These are phyloP conservation scores for Murraya paniculata DNA, from an alignment of 345 rosid genomes.

Conservation along the genomic window DNA sequence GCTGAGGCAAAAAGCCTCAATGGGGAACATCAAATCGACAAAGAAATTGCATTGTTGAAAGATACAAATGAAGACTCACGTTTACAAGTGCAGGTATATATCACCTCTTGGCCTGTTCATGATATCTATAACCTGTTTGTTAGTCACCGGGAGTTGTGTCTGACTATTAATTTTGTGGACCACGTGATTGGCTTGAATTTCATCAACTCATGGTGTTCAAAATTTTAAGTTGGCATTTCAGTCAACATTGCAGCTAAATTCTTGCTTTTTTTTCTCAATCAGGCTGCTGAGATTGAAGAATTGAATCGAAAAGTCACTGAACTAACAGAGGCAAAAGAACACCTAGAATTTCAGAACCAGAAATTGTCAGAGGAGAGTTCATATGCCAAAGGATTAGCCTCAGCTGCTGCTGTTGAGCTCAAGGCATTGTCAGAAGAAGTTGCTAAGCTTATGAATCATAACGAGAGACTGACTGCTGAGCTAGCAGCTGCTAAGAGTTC, in stretches of 20 bases:
- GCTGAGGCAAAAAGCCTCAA: conserved; percentile 34
- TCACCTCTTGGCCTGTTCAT: conserved; percentile 15
- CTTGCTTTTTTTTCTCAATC: conserved; percentile 17
- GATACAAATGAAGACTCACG: conserved; percentile 34
- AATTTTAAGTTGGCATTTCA: neutral
- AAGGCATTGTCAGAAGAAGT: conserved; percentile 97
- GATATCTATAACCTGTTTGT: neutral
- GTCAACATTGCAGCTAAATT: conserved; percentile 15
- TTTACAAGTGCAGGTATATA: conserved; percentile 48
- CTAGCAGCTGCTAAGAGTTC: conserved; percentile 61
- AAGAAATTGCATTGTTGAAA: conserved; percentile 27
- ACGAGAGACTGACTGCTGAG: conserved; percentile 75
- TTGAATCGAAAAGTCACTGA: conserved; percentile 58
- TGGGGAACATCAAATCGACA: conserved; percentile 27
- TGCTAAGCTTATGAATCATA: conserved; percentile 90
- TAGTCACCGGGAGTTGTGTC: neutral
- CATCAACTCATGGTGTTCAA: neutral
- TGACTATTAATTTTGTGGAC: neutral
- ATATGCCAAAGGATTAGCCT: conserved; percentile 97
- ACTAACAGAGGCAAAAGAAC: conserved; percentile 64
- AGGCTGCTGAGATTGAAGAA: conserved; percentile 76
- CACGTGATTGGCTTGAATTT: conserved; percentile 1
- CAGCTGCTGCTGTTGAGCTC: conserved; percentile 99
- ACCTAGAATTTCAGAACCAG: conserved; percentile 66
- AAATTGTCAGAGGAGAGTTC: conserved; percentile 93